Conservation (phyloP, 768 basidiomycete species). For the Tulasnella sp. region DNA sequence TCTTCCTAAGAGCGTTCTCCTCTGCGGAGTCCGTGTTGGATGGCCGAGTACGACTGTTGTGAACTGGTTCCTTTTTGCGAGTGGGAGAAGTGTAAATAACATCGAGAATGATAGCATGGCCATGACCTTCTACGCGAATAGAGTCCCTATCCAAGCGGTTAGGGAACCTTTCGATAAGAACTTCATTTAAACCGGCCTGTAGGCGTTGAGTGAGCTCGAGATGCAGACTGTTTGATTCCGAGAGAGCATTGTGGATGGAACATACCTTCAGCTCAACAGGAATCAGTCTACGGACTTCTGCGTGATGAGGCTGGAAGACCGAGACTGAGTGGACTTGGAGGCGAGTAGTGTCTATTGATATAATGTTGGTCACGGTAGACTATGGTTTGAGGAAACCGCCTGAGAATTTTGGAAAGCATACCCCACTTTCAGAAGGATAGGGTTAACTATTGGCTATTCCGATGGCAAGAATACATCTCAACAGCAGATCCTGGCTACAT, state of each 20-base stretch:
- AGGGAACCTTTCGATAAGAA: conserved; percentile 11
- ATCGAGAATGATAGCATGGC: conserved; percentile 18
- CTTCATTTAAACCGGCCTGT: conserved; percentile 16
- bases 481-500: too few species aligned
- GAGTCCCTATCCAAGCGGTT: conserved; percentile 15
- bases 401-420: too few species aligned
- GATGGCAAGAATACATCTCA: too few species aligned
- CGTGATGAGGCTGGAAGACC: conserved; percentile 13
- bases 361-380: conserved; percentile 10
- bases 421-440: too few species aligned
- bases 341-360: conserved; percentile 13
- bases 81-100: conserved; percentile 10
- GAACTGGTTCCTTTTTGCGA: neutral
- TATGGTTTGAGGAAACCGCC: conserved; percentile 22
- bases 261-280: conserved; percentile 12
- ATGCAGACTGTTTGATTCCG: too few species aligned
- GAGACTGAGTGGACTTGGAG: conserved; percentile 9
- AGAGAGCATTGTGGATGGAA: neutral
- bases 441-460: too few species aligned
- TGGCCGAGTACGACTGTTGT: neutral
- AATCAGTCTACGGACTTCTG: conserved; percentile 10
- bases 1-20: neutral
- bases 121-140: conserved; percentile 17
- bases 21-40: too few species aligned
- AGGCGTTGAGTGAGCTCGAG: neutral